phyloP scores from a whole-genome alignment of 768 basidiomycete genomes.

The Tylopilus intermedius region DNA sequence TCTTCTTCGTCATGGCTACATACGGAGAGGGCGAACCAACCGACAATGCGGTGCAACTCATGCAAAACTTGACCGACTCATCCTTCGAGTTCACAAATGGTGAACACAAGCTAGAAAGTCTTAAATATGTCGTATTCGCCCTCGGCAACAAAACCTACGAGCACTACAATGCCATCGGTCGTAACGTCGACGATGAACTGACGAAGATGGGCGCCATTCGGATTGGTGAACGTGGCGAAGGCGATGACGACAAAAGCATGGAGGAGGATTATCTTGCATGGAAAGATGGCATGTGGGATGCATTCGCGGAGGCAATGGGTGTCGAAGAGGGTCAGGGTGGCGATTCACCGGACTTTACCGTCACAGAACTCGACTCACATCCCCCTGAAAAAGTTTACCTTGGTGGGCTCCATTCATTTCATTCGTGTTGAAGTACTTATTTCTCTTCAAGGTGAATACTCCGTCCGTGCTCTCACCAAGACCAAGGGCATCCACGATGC shows the following conservation, averaged over 20 bases:
- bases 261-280: constrained; percentile 99
- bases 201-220: constrained; percentile 76
- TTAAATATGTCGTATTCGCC: constrained; percentile 93
- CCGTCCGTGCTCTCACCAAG: constrained; percentile 86
- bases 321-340: constrained; percentile 97
- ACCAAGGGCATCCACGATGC: constrained; percentile 96
- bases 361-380: constrained; percentile 73
- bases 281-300: constrained; percentile 98
- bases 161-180: constrained; percentile 90
- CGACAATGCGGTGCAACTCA: constrained; percentile 91
- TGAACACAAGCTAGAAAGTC: constrained; percentile 65
- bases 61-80: constrained; percentile 86
- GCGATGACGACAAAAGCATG: constrained; percentile 99
- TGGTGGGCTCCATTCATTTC: constrained; percentile 45
- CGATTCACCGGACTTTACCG: constrained; percentile 89
- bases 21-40: constrained; percentile 99
- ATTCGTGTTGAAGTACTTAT: neutral
- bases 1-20: constrained; percentile 95
- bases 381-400: constrained; percentile 89
- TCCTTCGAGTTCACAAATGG: constrained; percentile 85
- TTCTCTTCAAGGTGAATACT: constrained; percentile 70
- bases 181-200: constrained; percentile 69
- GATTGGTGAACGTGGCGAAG: constrained; percentile 89
- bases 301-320: constrained; percentile 72
- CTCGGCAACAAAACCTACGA: constrained; percentile 94